Evolutionary conservation across 23 red algal species (phyloP), one percentile per base, ranked within the genome.

Genomic region (Gracilariopsis chorda): DNA sequence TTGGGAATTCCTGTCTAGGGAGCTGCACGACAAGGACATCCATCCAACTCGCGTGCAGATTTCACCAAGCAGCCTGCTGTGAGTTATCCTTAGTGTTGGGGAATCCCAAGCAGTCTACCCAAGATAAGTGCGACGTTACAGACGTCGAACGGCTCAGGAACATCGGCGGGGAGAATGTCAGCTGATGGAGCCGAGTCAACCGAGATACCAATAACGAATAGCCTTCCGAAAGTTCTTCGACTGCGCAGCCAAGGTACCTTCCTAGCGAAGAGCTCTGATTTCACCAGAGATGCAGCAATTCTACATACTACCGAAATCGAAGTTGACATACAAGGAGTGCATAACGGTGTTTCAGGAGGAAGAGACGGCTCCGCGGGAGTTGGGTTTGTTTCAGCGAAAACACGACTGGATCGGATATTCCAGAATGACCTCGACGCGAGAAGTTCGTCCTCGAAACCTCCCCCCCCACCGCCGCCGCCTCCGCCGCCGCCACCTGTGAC

Each of bases 251-350:
- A 71, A 23, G 82, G 82, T 41, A 86, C 82, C 8, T 68, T 86
- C 32, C 82, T 86, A 20, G 82, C 82, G 33, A 86, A 72, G 27
- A 86, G 82, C 63, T 86, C 82, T 19, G 62, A 86, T 52, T 86
- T 86, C 40, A 86, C 82, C 7, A 12, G 82, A 9, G 82, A 61
- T 46, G 58, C 82, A n/a, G 82, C 82, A 40, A 86, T 86, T 52
- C 62, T 86, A 16, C 82, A 86, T 43, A 71, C 82, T 3, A 69
- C 82, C 19, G 82, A 86, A 8, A 65, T 86, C 55, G 82, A 70
- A 70, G 82, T 86, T 43, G 82, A 65, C 34, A 71, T 69, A 44
- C 57, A 86, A 68, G 82, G 82, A 42, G 55, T 51, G 34, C 62
- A 69, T 34, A 62, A 86, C 0, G 45, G 63, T 24, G 39, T 20